Evolutionary conservation across 768 basidiomycete species (phyloP).

Genomic region (Saitozyma podzolica): DNA sequence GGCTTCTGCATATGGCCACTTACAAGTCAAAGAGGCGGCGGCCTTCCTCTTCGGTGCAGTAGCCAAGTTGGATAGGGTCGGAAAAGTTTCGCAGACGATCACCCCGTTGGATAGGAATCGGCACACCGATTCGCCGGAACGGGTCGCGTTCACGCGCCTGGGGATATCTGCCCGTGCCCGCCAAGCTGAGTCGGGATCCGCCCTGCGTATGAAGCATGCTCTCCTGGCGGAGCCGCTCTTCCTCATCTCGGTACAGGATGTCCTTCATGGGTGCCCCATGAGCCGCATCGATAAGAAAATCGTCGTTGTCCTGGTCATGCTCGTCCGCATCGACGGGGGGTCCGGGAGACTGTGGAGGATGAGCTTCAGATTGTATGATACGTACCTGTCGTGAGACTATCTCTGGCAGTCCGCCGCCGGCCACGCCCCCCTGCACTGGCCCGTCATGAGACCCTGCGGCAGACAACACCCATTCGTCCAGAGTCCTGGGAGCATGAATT

Average conservation of each 20-base stretch:
- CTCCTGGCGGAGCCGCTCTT: conserved; percentile 7
- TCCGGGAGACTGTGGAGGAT: too few species aligned
- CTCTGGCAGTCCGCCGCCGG: too few species aligned
- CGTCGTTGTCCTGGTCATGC: neutral
- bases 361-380: too few species aligned
- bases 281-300: conserved; percentile 7
- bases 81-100: conserved; percentile 6
- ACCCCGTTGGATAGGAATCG: conserved; percentile 6
- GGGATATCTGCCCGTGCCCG: conserved; percentile 1
- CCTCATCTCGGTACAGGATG: conserved; percentile 8
- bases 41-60: conserved; percentile 13
- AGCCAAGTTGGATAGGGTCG: conserved; percentile 12
- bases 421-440: too few species aligned
- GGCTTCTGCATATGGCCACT: neutral
- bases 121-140: neutral
- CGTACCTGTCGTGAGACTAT: too few species aligned
- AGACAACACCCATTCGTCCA: too few species aligned
- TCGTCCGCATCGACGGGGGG: too few species aligned
- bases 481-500: too few species aligned
- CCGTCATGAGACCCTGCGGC: too few species aligned
- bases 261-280: conserved; percentile 5
- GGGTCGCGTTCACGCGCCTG: neutral
- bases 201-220: neutral
- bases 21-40: conserved; percentile 12
- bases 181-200: neutral